Evolutionary conservation across 768 basidiomycete genomes (phyloP).

Genomic region (Russula sp.): DNA sequence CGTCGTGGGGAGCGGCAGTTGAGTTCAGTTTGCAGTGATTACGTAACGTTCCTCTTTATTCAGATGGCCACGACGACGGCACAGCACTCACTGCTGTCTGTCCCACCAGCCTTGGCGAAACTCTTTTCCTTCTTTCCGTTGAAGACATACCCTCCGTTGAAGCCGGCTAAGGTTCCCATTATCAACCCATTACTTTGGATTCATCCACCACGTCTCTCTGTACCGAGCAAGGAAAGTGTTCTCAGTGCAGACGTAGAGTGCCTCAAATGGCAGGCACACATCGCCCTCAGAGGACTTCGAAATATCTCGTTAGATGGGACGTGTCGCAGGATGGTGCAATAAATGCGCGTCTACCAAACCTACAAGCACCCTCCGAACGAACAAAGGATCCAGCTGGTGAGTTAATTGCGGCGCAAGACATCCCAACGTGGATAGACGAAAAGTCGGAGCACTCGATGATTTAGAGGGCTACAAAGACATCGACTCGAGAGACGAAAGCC

Average conservation of each 20-base stretch:
- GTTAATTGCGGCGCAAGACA: slow-evolving; percentile 61
- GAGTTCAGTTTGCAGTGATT: background rate
- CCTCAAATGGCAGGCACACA: slow-evolving; percentile 86
- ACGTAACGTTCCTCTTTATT: background rate
- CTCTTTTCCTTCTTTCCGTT: slow-evolving; percentile 32
- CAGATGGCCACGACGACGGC: slow-evolving; percentile 29
- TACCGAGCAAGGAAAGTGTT: slow-evolving; percentile 30
- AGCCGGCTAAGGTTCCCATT: slow-evolving; percentile 24
- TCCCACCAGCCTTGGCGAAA: slow-evolving; percentile 25
- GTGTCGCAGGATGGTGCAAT: slow-evolving; percentile 66
- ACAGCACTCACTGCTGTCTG: slow-evolving; percentile 11
- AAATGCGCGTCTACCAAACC: slow-evolving; percentile 64
- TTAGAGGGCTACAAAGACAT: slow-evolving; percentile 69
- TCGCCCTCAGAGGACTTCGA: slow-evolving; percentile 60
- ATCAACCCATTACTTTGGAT: slow-evolving; percentile 63
- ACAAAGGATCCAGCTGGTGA: slow-evolving; percentile 41
- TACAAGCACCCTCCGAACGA: slow-evolving; percentile 52
- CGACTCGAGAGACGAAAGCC: slow-evolving; percentile 64
- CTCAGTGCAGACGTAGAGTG: slow-evolving; percentile 81
- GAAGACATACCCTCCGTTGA: slow-evolving; percentile 30
- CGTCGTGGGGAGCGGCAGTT: background rate
- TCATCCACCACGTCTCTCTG: slow-evolving; percentile 41
- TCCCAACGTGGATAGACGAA: slow-evolving; percentile 72
- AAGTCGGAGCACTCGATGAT: slow-evolving; percentile 41
- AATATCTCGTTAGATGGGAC: slow-evolving; percentile 61